Percentiles rank a stretch among this genome's conserved stretches.
Evolutionary conservation across 306 rosid species (phyloP).

Genomic region (Casuarina equisetifolia): DNA sequence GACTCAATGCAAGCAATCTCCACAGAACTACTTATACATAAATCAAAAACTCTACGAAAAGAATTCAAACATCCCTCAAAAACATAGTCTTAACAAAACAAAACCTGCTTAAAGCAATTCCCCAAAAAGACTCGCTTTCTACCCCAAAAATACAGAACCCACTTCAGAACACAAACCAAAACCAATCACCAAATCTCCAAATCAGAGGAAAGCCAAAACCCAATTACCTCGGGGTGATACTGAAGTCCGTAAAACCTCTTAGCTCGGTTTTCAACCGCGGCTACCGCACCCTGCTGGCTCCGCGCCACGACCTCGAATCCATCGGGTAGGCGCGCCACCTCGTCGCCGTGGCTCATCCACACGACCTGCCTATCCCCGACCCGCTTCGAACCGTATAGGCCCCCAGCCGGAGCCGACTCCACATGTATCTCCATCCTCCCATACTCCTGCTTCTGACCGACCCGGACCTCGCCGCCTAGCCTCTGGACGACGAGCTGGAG

Average conservation of each 20-base stretch:
- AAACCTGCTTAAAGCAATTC: background rate
- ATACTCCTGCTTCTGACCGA: constrained; percentile 80
- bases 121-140: background rate
- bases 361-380: constrained; percentile 62
- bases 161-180: background rate
- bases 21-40: background rate
- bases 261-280: constrained; percentile 57
- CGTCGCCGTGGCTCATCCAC: constrained; percentile 99
- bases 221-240: constrained; percentile 88
- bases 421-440: constrained; percentile 87
- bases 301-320: constrained; percentile 76
- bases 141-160: background rate
- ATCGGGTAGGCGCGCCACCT: constrained; percentile 55
- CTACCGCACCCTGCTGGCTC: constrained; percentile 78
- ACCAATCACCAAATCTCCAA: background rate
- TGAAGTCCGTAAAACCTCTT: constrained; percentile 80
- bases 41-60: no score
- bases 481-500: constrained; percentile 83
- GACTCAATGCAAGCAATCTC: background rate
- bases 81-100: background rate
- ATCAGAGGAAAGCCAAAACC: background rate
- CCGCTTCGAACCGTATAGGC: constrained; percentile 41
- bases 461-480: constrained; percentile 75
- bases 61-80: background rate
- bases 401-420: constrained; percentile 31